Percentiles rank a stretch among this genome's conserved stretches.
Evolutionary conservation across 2,329 filamentous ascomycete genomes (phyloP).

Genomic region (Claviceps maximensis): DNA sequence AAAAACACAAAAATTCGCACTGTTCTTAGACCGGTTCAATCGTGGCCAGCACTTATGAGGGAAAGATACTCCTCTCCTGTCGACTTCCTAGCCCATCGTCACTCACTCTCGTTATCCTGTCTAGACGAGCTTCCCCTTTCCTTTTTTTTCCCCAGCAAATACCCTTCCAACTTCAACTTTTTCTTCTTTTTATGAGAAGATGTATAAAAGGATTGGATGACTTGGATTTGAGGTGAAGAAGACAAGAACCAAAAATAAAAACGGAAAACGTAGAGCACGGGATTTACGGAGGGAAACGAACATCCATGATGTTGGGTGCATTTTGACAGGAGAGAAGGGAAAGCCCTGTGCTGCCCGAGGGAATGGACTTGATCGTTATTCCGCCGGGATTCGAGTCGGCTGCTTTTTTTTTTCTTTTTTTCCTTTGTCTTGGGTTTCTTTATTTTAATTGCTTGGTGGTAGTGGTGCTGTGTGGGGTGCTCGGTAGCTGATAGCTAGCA

Average conservation of each 20-base stretch:
- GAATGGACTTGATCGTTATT: slow-evolving; percentile 84
- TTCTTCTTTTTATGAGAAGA: too few species aligned
- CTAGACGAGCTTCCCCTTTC: too few species aligned
- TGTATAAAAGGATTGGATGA: too few species aligned
- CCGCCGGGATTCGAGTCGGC: slow-evolving; percentile 26
- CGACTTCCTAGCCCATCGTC: slow-evolving; percentile 5
- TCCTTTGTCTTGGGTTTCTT: slow-evolving; percentile 12
- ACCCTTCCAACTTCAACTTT: too few species aligned
- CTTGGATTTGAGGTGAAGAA: too few species aligned
- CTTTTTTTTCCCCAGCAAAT: too few species aligned
- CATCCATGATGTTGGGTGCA: too few species aligned
- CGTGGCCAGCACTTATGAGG: slow-evolving; percentile 82
- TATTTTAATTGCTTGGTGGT: neutral
- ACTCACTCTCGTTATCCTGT: neutral
- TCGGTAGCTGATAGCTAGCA: neutral
- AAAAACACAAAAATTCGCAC: neutral
- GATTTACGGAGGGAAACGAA: too few species aligned
- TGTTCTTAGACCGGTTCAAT: slow-evolving; percentile 26
- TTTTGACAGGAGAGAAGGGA: slow-evolving; percentile 62
- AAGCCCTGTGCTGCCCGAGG: slow-evolving; percentile 86
- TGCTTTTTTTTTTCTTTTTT: slow-evolving; percentile 4
- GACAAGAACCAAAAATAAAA: too few species aligned
- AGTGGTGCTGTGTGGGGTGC: neutral
- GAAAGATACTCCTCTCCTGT: slow-evolving; percentile 77
- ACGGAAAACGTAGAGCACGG: too few species aligned